Evolutionary conservation across 176 grass and related monocot species (phyloP).

Genomic region (Calamus simplicifolius): DNA sequence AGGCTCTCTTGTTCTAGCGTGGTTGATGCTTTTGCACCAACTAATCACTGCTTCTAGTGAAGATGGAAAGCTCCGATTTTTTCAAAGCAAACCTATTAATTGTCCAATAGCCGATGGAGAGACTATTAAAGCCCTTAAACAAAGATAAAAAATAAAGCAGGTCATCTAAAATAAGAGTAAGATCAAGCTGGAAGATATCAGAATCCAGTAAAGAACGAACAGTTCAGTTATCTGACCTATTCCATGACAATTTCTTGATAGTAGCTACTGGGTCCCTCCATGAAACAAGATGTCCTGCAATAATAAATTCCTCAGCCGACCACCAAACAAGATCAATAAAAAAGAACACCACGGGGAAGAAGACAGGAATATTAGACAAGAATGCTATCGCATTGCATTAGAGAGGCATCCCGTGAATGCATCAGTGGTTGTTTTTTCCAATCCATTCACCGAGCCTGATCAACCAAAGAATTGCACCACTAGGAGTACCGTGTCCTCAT

Average conservation of each 20-base stretch:
- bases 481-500: slow-evolving; percentile 33
- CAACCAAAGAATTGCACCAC: slow-evolving; percentile 15
- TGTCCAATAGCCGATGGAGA: too few species aligned
- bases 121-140: too few species aligned
- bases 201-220: slow-evolving; percentile 1
- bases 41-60: too few species aligned
- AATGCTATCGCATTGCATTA: slow-evolving; percentile 17
- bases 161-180: too few species aligned
- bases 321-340: background rate
- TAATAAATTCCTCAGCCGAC: slow-evolving; percentile 42
- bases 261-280: slow-evolving; percentile 6
- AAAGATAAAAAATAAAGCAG: too few species aligned
- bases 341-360: background rate
- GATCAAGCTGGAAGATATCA: too few species aligned
- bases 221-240: background rate
- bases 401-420: slow-evolving; percentile 22
- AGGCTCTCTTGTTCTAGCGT: too few species aligned
- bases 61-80: too few species aligned
- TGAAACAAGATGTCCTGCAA: slow-evolving; percentile 63
- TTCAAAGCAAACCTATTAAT: too few species aligned
- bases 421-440: slow-evolving; percentile 35
- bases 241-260: background rate
- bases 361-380: background rate
- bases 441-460: slow-evolving; percentile 2
- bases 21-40: too few species aligned